Conservation (phyloP, 2,329 filamentous ascomycete species). For the Monosporascus sp. region DNA sequence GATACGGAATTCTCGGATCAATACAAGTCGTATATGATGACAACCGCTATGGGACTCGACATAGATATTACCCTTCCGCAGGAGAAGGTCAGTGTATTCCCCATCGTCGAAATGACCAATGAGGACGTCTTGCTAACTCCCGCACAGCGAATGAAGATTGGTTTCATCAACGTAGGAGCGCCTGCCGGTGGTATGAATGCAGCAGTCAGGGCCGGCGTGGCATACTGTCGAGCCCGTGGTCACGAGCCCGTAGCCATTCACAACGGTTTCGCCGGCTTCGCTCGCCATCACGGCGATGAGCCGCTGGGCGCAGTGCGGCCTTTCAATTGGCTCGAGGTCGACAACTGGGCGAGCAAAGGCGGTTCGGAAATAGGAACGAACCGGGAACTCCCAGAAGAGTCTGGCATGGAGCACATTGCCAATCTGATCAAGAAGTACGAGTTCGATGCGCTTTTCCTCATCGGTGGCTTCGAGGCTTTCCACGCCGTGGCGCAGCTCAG, state of each 20-base stretch:
- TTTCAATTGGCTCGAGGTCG: constrained; percentile 89
- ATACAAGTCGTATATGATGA: constrained; percentile 85
- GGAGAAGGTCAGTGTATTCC: constrained; percentile 55
- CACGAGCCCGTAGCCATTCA: constrained; percentile 90
- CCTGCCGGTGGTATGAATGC: constrained; percentile 98
- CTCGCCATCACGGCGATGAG: constrained; percentile 80
- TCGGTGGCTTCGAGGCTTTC: constrained; percentile 96
- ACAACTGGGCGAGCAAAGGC: constrained; percentile 92
- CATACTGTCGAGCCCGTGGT: constrained; percentile 87
- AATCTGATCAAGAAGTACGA: constrained; percentile 79
- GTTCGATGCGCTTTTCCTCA: constrained; percentile 85
- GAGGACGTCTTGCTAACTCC: constrained; percentile 21
- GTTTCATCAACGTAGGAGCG: constrained; percentile 94
- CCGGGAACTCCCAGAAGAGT: constrained; percentile 81
- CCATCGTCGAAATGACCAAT: no score
- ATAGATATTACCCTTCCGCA: constrained; percentile 59
- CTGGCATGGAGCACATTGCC: constrained; percentile 76
- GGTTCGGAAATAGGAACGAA: constrained; percentile 98
- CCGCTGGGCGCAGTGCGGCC: constrained; percentile 78
- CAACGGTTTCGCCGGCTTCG: constrained; percentile 93
- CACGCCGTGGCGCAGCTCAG: constrained; percentile 85
- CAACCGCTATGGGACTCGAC: constrained; percentile 74
- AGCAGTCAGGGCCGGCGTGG: constrained; percentile 85
- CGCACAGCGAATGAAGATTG: constrained; percentile 76
- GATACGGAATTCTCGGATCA: constrained; percentile 94